Conservation (phyloP, 345 rosid genomes). For the Eucalyptus microcorys region DNA sequence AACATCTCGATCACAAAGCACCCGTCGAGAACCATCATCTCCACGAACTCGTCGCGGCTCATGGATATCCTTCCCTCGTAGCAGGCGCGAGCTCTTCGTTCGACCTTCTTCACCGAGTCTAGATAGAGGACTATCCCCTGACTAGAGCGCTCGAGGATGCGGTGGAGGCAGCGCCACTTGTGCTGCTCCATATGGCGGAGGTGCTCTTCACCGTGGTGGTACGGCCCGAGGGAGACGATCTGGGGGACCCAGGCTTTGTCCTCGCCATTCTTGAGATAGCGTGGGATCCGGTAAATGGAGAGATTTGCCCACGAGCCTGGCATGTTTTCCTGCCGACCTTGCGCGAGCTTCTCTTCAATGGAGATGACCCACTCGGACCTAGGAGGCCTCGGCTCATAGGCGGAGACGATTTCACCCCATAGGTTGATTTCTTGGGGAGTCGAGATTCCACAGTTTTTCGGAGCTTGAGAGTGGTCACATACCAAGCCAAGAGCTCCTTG, state of each 20-base stretch:
- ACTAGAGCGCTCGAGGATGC: constrained; percentile 38
- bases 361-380: constrained; percentile 36
- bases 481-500: constrained; percentile 58
- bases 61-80: constrained; percentile 45
- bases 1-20: constrained; percentile 71
- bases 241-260: constrained; percentile 69
- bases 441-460: constrained; percentile 43
- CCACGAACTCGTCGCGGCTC: constrained; percentile 49
- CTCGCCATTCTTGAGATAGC: constrained; percentile 40
- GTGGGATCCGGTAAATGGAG: constrained; percentile 17
- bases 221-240: constrained; percentile 66
- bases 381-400: constrained; percentile 32
- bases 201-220: constrained; percentile 58
- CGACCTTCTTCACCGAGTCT: constrained; percentile 47
- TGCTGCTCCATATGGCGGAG: constrained; percentile 65
- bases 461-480: constrained; percentile 51
- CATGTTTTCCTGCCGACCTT: no score
- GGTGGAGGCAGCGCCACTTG: constrained; percentile 70
- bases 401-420: neutral
- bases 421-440: constrained; percentile 6
- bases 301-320: no score
- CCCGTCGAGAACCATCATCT: constrained; percentile 82
- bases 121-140: constrained; percentile 40
- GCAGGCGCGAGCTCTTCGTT: constrained; percentile 50
- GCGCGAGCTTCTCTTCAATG: no score